Evolutionary conservation across 805 yeast genomes (phyloP).

Genomic region (Wickerhamomyces queroliae): DNA sequence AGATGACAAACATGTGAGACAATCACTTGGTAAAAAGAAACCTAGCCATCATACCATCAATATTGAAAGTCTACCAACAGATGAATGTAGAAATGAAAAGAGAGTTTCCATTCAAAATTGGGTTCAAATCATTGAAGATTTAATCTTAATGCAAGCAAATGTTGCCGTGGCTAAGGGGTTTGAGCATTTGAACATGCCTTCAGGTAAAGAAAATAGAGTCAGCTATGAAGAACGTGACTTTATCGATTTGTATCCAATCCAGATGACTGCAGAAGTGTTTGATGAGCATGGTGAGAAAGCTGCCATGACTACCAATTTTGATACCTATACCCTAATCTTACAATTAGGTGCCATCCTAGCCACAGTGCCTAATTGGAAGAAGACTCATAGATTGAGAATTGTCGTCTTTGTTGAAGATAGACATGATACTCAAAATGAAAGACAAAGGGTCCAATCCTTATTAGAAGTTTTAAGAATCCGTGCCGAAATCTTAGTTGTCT

Average conservation of each 20-base stretch:
- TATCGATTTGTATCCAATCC: slow-evolving; percentile 93
- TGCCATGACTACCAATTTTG: slow-evolving; percentile 83
- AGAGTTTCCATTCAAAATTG: slow-evolving; percentile 72
- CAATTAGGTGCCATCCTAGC: slow-evolving; percentile 91
- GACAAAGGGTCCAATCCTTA: slow-evolving; percentile 51
- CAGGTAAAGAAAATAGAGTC: slow-evolving; percentile 25
- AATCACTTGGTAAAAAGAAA: slow-evolving; percentile 2
- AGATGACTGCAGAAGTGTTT: slow-evolving; percentile 82
- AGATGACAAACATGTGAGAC: slow-evolving; percentile 2
- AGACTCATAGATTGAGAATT: slow-evolving; percentile 67
- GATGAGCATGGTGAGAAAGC: slow-evolving; percentile 59
- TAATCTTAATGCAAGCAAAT: slow-evolving; percentile 81
- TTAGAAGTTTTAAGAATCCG: slow-evolving; percentile 77
- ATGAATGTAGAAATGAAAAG: slow-evolving; percentile 63
- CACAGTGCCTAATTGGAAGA: slow-evolving; percentile 92
- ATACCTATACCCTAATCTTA: slow-evolving; percentile 88
- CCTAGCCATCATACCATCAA: slow-evolving; percentile 21
- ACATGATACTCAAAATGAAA: slow-evolving; percentile 68
- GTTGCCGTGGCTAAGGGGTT: slow-evolving; percentile 94
- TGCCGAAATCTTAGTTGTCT: slow-evolving; percentile 72
- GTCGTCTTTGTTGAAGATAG: slow-evolving; percentile 83
- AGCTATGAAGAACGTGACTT: slow-evolving; percentile 35
- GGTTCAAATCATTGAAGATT: slow-evolving; percentile 90
- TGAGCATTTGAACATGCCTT: slow-evolving; percentile 59
- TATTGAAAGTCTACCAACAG: slow-evolving; percentile 65